Percentiles rank a stretch among this genome's conserved stretches.
Conservation (phyloP, 148 eudicot species). For the Rhododendron henanense region DNA sequence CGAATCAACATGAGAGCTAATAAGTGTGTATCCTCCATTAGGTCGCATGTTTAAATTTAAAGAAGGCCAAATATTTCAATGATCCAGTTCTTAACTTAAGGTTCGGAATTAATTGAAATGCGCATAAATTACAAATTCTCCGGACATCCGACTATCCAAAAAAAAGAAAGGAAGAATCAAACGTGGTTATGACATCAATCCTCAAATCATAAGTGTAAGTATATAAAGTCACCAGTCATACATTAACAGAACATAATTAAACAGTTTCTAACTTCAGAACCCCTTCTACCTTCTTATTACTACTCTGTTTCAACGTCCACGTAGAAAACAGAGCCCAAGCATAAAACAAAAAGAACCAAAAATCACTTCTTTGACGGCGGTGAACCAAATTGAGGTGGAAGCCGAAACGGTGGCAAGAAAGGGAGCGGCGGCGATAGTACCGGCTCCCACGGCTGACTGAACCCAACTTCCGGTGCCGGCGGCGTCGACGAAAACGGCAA, state of each 20-base stretch:
- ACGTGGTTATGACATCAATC: too few relatives aligned
- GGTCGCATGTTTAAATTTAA: too few relatives aligned
- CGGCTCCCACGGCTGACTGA: slow-evolving; percentile 8
- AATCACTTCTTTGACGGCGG: slow-evolving; percentile 14
- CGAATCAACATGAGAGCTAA: too few relatives aligned
- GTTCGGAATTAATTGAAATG: too few relatives aligned
- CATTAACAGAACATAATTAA: neutral
- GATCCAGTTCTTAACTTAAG: too few relatives aligned
- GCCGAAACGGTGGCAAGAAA: slow-evolving; percentile 21
- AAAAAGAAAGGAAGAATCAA: too few relatives aligned
- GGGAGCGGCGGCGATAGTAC: slow-evolving; percentile 9
- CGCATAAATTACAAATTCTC: too few relatives aligned
- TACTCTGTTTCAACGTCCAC: neutral
- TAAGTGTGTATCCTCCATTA: too few relatives aligned
- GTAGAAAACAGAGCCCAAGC: neutral
- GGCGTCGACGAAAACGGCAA: slow-evolving; percentile 16
- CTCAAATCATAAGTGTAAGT: neutral
- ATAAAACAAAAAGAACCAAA: neutral
- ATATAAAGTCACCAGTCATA: neutral
- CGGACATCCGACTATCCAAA: too few relatives aligned
- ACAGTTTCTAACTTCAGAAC: neutral
- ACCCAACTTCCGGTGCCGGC: neutral
- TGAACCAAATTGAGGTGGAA: slow-evolving; percentile 19
- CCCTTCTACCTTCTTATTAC: neutral
- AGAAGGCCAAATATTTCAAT: too few relatives aligned